A percentile compares a stretch with the other conserved stretches of the same genome.
phyloP scores from a whole-genome alignment of 225 moss, liverwort and hornwort genomes.

The Thuidium tamariscinum region DNA sequence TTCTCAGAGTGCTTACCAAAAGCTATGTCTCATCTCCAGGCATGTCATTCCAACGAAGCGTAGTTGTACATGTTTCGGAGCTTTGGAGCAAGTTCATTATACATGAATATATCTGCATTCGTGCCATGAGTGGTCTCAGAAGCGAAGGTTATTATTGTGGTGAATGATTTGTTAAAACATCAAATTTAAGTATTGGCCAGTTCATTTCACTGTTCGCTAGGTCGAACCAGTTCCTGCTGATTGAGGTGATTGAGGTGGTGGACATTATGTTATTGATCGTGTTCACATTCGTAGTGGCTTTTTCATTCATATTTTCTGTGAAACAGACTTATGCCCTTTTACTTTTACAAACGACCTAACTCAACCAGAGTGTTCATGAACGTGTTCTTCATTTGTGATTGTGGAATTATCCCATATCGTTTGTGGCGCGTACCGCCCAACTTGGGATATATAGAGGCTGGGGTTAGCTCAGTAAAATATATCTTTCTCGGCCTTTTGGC shows the following conservation, averaged over 20 bases:
- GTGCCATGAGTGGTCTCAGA: not conserved
- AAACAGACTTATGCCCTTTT: not conserved
- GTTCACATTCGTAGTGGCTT: not conserved
- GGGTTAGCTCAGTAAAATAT: accelerated
- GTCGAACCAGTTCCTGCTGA: not conserved
- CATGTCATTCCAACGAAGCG: not conserved
- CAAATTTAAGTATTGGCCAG: not conserved
- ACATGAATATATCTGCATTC: not conserved
- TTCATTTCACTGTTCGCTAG: not conserved
- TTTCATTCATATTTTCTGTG: not conserved
- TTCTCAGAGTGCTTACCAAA: not conserved
- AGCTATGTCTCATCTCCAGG: not conserved
- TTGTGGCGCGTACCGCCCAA: not conserved
- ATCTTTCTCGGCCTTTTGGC: conserved; percentile 70
- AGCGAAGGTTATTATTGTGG: not conserved
- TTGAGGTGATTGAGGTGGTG: not conserved
- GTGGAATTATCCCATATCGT: not conserved
- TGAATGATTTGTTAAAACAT: not conserved
- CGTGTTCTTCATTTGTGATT: accelerated
- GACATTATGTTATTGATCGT: not conserved
- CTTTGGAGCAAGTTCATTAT: not conserved
- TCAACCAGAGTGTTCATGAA: too few species aligned
- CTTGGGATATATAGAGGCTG: not conserved
- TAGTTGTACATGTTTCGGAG: not conserved
- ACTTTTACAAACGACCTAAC: too few species aligned